Evolutionary conservation across 2,329 filamentous ascomycete species (phyloP), one percentile per base, ranked within the genome.

Genomic region (Cordyceps sp.): DNA sequence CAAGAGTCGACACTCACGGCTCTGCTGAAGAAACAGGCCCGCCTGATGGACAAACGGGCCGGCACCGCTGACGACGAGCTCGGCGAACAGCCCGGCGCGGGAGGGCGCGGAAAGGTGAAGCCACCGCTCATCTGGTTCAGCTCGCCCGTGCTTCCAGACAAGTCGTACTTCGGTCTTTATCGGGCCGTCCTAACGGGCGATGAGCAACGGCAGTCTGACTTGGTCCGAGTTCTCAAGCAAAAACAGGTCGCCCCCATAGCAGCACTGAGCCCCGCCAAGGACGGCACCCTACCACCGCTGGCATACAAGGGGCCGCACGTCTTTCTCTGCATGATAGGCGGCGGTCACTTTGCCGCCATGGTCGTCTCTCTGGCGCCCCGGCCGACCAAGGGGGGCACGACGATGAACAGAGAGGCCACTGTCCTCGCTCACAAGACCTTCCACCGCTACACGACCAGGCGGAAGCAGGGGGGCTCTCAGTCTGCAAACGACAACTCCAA

Each of bases 271-370:
- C 59, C 67, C 2, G 56, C 64, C 24, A 73, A 71, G 35, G 73
- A 75, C 30, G 70, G 73, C 3, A 59, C 62, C 13, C 53, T 72
- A 5, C 62, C 67, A 3, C 58, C 63, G 2, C 55, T 67, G 9
- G 61, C 62, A 4, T 72, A 78, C 47, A 71, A 74, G 17, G 76
- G 78, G 7, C 83, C 85, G 3, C 86, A 96, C 49, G 74, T 93
- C 31, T 96, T 98, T 49, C 69, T 98, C 30, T 96, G 86, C 55
- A 98, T 98, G 90, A 93, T 98, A 31, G 90, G 90, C 17, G 90
- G 90, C 37, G 90, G 90, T 0, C 90, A 98, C 52, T 98, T 98
- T 49, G 90, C 90, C 1, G 90, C 82, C 31, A 96, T 96, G 86
- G 66, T 96, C 10, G 81, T 98, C 10, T 85, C 85, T 0, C 66